Percentiles rank a stretch among this genome's conserved stretches.
phyloP scores from a whole-genome alignment of 129 eudicot species.

The Calendula officinalis region DNA sequence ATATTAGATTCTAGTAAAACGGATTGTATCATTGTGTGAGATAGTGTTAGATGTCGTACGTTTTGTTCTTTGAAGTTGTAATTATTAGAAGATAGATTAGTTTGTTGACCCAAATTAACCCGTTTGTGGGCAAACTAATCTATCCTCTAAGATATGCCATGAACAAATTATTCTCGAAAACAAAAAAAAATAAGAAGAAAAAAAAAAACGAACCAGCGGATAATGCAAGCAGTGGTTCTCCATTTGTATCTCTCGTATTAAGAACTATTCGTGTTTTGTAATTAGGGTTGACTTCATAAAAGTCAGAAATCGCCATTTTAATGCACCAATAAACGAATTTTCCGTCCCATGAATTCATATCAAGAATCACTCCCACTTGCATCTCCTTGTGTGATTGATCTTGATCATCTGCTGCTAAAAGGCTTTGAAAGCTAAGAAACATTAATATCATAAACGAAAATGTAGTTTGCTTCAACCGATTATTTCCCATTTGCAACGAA shows the following conservation, averaged over 20 bases:
- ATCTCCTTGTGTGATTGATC: conserved; percentile 11
- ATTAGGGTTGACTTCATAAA: conserved; percentile 20
- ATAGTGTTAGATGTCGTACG: no score
- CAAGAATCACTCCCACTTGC: conserved; percentile 30
- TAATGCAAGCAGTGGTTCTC: conserved; percentile 19
- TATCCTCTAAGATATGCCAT: no score
- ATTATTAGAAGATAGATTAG: no score
- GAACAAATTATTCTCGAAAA: no score
- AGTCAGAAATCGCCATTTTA: conserved; percentile 22
- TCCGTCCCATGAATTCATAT: conserved; percentile 21
- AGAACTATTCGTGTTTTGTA: conserved; percentile 26
- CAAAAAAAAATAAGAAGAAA: no score
- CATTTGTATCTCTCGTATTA: conserved; percentile 24
- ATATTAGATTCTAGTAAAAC: no score
- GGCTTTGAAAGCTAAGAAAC: not conserved
- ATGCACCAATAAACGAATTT: conserved; percentile 14
- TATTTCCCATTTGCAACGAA: conserved; percentile 7
- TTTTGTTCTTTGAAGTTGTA: no score
- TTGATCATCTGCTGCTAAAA: not conserved
- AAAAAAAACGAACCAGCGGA: conserved; percentile 5
- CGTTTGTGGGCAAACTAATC: no score
- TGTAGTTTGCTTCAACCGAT: not conserved
- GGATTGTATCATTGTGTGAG: no score
- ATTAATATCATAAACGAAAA: conserved; percentile 7
- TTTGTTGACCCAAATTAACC: no score